These are phyloP conservation scores for Nigrospora oryzae DNA, from an alignment of 2,329 filamentous ascomycete species.

Conservation along the genomic window DNA sequence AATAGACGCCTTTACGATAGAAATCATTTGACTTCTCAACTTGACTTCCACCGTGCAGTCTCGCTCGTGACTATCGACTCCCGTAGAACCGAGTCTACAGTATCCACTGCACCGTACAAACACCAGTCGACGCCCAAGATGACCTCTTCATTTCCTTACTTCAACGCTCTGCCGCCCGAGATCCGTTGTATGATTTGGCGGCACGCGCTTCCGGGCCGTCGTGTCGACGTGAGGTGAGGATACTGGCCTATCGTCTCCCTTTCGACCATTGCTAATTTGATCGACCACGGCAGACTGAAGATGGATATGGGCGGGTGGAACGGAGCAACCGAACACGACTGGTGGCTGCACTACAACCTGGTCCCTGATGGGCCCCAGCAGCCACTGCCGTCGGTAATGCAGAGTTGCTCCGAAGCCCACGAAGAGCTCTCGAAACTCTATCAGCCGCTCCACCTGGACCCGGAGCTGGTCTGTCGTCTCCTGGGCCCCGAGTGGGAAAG, in stretches of 20 bases:
- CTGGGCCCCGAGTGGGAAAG: not conserved
- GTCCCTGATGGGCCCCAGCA: not conserved
- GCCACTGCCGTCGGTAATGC: not conserved
- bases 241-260: too few species aligned
- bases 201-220: not conserved
- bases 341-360: slow-evolving; percentile 3
- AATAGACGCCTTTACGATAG: too few species aligned
- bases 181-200: slow-evolving; percentile 2
- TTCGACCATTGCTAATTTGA: too few species aligned
- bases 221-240: not conserved
- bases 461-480: not conserved
- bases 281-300: not conserved
- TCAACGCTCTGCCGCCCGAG: slow-evolving; percentile 1
- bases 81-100: too few species aligned
- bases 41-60: too few species aligned
- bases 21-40: too few species aligned
- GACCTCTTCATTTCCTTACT: not conserved
- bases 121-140: not conserved
- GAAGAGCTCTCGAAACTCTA: slow-evolving; percentile 1
- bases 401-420: not conserved
- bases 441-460: not conserved
- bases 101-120: not conserved
- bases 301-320: slow-evolving; percentile 1
- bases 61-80: too few species aligned
- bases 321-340: slow-evolving; percentile 1